Evolutionary conservation across 2,329 filamentous ascomycete species (phyloP), one percentile per base, ranked within the genome.

Genomic region (Cladophialophora psammophila): DNA sequence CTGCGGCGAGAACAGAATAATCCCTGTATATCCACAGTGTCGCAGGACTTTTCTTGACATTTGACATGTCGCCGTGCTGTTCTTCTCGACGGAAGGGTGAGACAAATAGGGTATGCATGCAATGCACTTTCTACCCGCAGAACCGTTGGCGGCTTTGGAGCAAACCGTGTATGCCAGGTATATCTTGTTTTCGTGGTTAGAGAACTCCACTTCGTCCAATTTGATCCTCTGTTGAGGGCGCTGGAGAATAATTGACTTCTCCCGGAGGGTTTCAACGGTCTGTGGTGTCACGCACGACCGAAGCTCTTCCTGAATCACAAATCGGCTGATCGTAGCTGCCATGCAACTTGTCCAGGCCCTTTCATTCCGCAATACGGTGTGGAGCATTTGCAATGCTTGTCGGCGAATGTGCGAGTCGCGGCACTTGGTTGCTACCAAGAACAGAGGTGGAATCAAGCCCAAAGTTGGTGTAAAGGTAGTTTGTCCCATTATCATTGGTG

Each of bases 311-410:
- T 32, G 31, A 13, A 57, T 57, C 54, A 57, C 54, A 18, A 57
- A 57, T 18, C 31, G 26, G 32, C 31, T 36, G 34, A 57, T 57
- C 13, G 54, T 13, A 15, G 54, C 34, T 12, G 54, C 32, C 54
- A 57, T 57, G 18, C 54, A 57, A 32, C 54, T 57, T 18, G 54
- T 57, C 54, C 54, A 57, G 26, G 10, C 54, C 18, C 54, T 34
- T 10, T 57, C 54, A 8, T 15, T 36, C 18, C 54, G 54, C 31
- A 34, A n/a, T 31, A 57, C 13, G 32, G 18, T 31, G 18, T 57
- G 54, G 26, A 57, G 54, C n/a, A 57, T 3, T 15, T 36, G 54
- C 31, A 20, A 20, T 12, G 54, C 40, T 42, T 18, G 13, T 10
- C n/a, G 13, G 15, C 40, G 40, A n/a, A 42, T 10, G n/a, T n/a